Conservation (phyloP, 139 green algal species). For the Chlorella sp. region DNA sequence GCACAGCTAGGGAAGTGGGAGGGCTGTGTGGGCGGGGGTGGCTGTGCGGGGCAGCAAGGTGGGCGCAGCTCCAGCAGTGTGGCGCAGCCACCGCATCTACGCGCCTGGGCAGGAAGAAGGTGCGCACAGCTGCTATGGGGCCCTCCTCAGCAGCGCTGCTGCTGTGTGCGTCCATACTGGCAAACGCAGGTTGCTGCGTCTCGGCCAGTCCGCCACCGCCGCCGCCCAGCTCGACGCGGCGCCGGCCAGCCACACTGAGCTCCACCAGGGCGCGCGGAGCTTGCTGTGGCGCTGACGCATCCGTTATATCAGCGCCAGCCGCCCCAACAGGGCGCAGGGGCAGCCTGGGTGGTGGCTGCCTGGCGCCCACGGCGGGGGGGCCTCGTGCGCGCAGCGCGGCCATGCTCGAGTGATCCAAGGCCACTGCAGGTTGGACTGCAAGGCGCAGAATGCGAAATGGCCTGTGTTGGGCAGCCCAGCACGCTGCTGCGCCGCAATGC, state of each 20-base stretch:
- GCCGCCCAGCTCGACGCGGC: neutral
- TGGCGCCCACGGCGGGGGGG: too few relatives aligned
- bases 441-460: too few relatives aligned
- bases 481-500: too few relatives aligned
- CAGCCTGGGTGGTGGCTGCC: too few relatives aligned
- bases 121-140: neutral
- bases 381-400: too few relatives aligned
- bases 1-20: neutral
- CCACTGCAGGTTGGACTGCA: too few relatives aligned
- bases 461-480: too few relatives aligned
- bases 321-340: too few relatives aligned
- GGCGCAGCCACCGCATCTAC: neutral
- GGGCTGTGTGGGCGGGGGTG: neutral
- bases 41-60: neutral
- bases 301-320: too few relatives aligned
- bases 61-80: too few relatives aligned
- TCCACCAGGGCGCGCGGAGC: neutral
- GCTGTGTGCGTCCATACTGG: neutral
- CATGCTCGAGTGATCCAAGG: too few relatives aligned
- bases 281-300: too few relatives aligned
- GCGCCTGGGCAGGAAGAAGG: constrained; percentile 73
- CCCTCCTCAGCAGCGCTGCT: neutral
- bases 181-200: neutral
- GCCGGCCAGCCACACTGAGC: neutral
- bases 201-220: neutral